Evolutionary conservation across 345 rosid genomes (phyloP).

Genomic region (Bruguiera gymnorhiza): DNA sequence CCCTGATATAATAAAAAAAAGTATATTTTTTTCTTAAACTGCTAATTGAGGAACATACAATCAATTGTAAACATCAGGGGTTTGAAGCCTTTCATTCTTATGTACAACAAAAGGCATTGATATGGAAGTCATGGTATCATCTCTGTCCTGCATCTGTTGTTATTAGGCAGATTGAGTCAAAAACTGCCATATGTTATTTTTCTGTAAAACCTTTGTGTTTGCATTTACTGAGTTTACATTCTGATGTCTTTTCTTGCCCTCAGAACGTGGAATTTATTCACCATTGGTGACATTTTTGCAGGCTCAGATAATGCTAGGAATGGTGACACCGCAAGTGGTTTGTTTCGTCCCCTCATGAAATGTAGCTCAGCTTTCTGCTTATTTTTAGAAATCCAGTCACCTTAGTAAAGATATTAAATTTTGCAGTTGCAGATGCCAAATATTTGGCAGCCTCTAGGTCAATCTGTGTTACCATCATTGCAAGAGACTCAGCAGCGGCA

Average conservation of each 20-base stretch:
- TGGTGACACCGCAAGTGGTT: constrained; percentile 81
- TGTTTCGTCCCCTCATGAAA: constrained; percentile 29
- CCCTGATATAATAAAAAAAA: too few species aligned
- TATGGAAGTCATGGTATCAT: too few species aligned
- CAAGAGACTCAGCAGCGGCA: constrained; percentile 34
- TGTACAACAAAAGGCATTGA: too few species aligned
- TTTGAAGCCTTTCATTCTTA: too few species aligned
- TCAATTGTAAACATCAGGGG: background rate
- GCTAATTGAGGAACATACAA: background rate
- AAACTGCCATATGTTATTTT: too few species aligned
- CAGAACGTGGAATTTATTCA: background rate
- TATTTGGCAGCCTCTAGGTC: constrained; percentile 54
- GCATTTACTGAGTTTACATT: too few species aligned
- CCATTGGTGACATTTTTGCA: constrained; percentile 24
- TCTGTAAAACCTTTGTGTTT: too few species aligned
- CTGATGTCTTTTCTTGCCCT: too few species aligned
- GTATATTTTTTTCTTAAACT: background rate
- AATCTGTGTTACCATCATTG: constrained; percentile 38
- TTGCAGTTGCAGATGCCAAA: constrained; percentile 72
- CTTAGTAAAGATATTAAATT: constrained; percentile 20
- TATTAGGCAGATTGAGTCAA: too few species aligned
- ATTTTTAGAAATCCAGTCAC: constrained; percentile 9
- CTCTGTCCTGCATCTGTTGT: too few species aligned
- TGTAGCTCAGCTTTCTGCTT: constrained; percentile 2
- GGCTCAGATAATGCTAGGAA: constrained; percentile 89